These are phyloP conservation scores for Phytopythium helicoides DNA, from an alignment of 352 stramenopile genomes.

Conservation along the genomic window DNA sequence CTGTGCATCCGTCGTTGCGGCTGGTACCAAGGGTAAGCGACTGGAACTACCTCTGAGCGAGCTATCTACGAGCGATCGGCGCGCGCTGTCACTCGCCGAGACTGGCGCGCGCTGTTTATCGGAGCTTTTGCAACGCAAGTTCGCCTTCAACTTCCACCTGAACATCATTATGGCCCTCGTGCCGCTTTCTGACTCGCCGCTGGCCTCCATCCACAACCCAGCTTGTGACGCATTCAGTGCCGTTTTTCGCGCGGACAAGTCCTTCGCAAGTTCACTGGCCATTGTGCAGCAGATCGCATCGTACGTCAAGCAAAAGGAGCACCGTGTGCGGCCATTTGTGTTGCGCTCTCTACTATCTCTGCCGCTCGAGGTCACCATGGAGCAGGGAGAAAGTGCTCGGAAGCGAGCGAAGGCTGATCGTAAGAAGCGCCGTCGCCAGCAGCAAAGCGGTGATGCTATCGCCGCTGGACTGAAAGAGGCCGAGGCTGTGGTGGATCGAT, in stretches of 20 bases:
- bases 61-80: constrained; percentile 29
- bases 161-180: constrained; percentile 83
- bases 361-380: constrained; percentile 85
- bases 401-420: constrained; percentile 82
- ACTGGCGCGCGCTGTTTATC: constrained; percentile 69
- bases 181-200: constrained; percentile 71
- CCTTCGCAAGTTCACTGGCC: constrained; percentile 53
- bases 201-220: constrained; percentile 42
- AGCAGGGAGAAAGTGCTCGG: constrained; percentile 71
- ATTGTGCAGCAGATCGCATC: constrained; percentile 84
- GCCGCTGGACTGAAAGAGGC: constrained; percentile 93
- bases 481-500: constrained; percentile 92
- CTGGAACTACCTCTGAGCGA: constrained; percentile 32
- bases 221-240: constrained; percentile 66
- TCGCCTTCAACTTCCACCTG: constrained; percentile 85
- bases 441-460: constrained; percentile 82
- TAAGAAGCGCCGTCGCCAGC: constrained; percentile 78
- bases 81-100: constrained; percentile 61
- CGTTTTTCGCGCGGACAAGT: constrained; percentile 80
- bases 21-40: constrained; percentile 54
- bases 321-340: constrained; percentile 74
- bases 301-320: constrained; percentile 84
- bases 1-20: constrained; percentile 57
- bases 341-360: constrained; percentile 76
- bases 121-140: constrained; percentile 82